Percentiles rank a stretch among this genome's conserved stretches.
phyloP scores from a whole-genome alignment of 2,329 filamentous ascomycete species.

The Ramularia endophylla region DNA sequence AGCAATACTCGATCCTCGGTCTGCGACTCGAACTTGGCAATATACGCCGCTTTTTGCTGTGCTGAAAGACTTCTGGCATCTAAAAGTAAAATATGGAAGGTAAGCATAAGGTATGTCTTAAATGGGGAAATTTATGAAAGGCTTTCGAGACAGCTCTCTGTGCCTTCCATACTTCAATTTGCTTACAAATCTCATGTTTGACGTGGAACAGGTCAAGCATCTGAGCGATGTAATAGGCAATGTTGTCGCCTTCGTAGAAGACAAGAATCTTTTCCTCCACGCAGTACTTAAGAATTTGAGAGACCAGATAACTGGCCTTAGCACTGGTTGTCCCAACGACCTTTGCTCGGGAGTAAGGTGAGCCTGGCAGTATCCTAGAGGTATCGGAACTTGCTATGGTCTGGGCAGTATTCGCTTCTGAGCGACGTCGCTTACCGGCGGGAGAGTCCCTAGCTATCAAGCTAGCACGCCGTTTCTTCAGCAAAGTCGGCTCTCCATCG shows the following conservation, averaged over 20 bases:
- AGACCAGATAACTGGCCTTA: conserved; percentile 80
- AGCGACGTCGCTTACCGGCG: background rate
- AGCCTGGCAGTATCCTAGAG: conserved; percentile 28
- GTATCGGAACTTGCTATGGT: background rate
- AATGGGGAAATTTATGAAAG: no score
- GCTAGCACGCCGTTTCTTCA: conserved; percentile 25
- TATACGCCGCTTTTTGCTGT: conserved; percentile 63
- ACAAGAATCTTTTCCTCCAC: conserved; percentile 77
- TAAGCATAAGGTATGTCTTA: no score
- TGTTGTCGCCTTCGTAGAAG: conserved; percentile 86
- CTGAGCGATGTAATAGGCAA: conserved; percentile 79
- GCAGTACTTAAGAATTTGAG: conserved; percentile 63
- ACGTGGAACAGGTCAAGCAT: conserved; percentile 67
- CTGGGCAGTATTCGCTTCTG: background rate
- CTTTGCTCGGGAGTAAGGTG: conserved; percentile 53
- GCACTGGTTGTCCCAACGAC: conserved; percentile 77
- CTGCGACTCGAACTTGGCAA: conserved; percentile 69
- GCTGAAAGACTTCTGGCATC: conserved; percentile 58
- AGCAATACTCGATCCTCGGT: conserved; percentile 68
- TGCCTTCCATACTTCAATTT: no score
- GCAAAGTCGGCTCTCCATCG: conserved; percentile 29
- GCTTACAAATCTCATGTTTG: conserved; percentile 60
- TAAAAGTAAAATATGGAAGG: no score
- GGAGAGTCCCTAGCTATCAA: conserved; percentile 1
- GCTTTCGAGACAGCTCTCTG: no score